phyloP scores from a whole-genome alignment of 768 basidiomycete species.

The Kwoniella dendrophila region DNA sequence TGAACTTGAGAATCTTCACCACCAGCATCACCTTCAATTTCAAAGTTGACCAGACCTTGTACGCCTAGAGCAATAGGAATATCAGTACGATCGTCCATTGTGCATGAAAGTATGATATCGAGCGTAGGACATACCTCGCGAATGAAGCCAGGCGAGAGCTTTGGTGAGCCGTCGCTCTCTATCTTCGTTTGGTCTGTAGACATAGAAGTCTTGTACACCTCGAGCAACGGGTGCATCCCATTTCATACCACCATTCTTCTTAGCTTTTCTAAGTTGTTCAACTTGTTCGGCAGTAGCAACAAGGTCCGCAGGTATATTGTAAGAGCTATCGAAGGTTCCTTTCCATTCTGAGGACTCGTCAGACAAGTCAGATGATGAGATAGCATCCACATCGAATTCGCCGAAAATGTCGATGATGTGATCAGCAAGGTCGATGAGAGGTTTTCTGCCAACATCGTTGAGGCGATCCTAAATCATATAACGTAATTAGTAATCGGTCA shows the following conservation, averaged over 20 bases:
- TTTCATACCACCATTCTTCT: slow-evolving; percentile 11
- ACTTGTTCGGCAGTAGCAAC: slow-evolving; percentile 19
- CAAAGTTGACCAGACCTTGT: slow-evolving; percentile 74
- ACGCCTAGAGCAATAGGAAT: slow-evolving; percentile 64
- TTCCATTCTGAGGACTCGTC: slow-evolving; percentile 34
- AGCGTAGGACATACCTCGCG: slow-evolving; percentile 64
- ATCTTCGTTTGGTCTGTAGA: slow-evolving; percentile 34
- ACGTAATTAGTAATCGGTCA: neutral
- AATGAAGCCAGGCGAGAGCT: slow-evolving; percentile 81
- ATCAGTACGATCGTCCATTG: slow-evolving; percentile 1
- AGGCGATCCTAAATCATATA: slow-evolving; percentile 59
- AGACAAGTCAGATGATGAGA: slow-evolving; percentile 10
- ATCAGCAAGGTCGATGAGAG: slow-evolving; percentile 69
- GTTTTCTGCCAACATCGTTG: slow-evolving; percentile 70
- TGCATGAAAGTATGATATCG: neutral
- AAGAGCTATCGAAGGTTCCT: slow-evolving; percentile 36
- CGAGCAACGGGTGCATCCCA: neutral
- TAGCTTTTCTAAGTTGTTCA: slow-evolving; percentile 14
- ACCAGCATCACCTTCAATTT: slow-evolving; percentile 78
- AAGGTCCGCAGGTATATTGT: slow-evolving; percentile 39
- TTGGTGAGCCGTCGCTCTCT: slow-evolving; percentile 67
- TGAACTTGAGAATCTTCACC: slow-evolving; percentile 83
- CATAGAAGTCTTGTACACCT: slow-evolving; percentile 11
- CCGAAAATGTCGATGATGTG: slow-evolving; percentile 59
- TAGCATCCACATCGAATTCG: slow-evolving; percentile 39